Conservation (phyloP, 108 stramenopile species). For the Ochromonas danica region DNA sequence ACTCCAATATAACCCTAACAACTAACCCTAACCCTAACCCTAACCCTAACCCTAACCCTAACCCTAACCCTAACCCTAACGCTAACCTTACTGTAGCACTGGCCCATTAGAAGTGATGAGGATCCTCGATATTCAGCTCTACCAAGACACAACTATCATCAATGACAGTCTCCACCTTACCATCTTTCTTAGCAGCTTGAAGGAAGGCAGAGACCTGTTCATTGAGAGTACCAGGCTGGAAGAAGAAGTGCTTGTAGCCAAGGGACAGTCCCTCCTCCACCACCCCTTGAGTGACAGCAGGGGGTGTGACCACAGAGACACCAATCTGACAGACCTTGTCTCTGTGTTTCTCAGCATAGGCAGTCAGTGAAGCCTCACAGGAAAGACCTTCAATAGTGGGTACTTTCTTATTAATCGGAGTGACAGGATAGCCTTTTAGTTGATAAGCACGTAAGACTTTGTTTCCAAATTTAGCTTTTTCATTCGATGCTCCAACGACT, state of each 20-base stretch:
- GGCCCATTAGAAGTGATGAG: too few species aligned
- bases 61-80: slow-evolving; percentile 50
- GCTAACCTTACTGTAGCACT: neutral
- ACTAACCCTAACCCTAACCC: slow-evolving; percentile 49
- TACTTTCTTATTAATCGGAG: slow-evolving; percentile 11
- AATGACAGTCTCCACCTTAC: neutral
- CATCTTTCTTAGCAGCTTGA: neutral
- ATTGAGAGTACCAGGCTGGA: slow-evolving; percentile 11
- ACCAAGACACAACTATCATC: slow-evolving; percentile 19
- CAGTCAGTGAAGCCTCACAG: neutral
- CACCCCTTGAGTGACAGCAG: neutral
- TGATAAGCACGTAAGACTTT: neutral
- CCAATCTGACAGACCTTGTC: neutral
- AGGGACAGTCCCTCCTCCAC: neutral
- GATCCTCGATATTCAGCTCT: neutral
- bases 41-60: slow-evolving; percentile 50
- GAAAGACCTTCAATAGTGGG: neutral
- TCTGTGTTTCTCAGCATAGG: neutral
- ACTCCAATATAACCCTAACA: slow-evolving; percentile 21
- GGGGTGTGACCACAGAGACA: neutral
- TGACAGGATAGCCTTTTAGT: neutral
- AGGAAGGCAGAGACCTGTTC: neutral
- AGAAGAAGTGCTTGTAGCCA: neutral
- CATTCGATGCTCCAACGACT: neutral
- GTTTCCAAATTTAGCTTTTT: slow-evolving; percentile 1